phyloP scores from a whole-genome alignment of 2,329 filamentous ascomycete genomes.

The Sphaerulina musiva region DNA sequence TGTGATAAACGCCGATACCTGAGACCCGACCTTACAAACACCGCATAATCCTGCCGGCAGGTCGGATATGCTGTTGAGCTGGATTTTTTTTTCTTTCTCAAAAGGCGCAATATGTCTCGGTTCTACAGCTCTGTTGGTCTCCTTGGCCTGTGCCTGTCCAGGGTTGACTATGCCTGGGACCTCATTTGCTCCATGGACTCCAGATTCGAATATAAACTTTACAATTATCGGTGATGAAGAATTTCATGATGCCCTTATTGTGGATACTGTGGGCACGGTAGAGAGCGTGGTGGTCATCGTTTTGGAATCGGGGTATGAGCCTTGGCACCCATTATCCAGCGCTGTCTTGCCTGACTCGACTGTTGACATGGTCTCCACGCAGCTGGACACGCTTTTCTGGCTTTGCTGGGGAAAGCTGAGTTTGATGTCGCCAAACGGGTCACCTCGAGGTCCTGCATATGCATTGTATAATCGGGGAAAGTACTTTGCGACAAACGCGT shows the following conservation, averaged over 20 bases:
- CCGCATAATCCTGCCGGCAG: not conserved
- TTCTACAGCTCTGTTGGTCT: too few species aligned
- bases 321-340: not conserved
- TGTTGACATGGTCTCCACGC: not conserved
- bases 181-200: not conserved
- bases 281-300: not conserved
- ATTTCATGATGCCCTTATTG: not conserved
- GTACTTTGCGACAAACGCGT: conserved; percentile 1
- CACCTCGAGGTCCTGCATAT: not conserved
- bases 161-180: too few species aligned
- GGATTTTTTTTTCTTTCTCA: too few species aligned
- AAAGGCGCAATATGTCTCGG: too few species aligned
- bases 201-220: not conserved
- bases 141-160: too few species aligned
- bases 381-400: not conserved
- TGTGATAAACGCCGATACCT: not conserved
- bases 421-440: not conserved
- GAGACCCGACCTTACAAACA: not conserved
- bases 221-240: not conserved
- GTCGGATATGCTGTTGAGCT: not conserved
- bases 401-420: not conserved
- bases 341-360: not conserved
- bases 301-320: not conserved
- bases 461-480: not conserved
- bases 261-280: not conserved